A percentile compares a stretch with the other conserved stretches of the same genome.
Evolutionary conservation across 139 green algal species (phyloP).

Genomic region (Zygnema cylindricum): DNA sequence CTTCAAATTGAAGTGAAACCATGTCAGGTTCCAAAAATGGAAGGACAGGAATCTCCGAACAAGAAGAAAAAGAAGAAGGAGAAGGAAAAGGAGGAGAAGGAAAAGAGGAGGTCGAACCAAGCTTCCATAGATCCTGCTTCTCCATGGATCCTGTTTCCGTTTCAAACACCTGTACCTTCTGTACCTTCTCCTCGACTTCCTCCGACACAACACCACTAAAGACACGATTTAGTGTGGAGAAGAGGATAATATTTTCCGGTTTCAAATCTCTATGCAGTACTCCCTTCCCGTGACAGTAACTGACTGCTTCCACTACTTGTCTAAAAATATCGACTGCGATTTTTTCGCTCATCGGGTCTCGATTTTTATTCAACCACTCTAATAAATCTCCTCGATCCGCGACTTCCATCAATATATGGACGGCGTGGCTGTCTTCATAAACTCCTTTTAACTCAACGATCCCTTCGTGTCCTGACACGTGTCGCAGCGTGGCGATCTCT

Average conservation of each 20-base stretch:
- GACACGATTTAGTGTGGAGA: no score
- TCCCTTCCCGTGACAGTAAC: constrained; percentile 77
- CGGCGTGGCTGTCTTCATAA: constrained; percentile 19
- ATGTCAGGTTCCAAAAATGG: no score
- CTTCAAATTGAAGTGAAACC: no score
- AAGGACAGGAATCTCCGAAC: background rate
- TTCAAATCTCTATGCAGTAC: constrained; percentile 83
- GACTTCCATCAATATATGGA: constrained; percentile 79
- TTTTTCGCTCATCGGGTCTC: constrained; percentile 25
- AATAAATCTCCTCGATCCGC: constrained; percentile 95
- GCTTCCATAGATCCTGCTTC: no score
- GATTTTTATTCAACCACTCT: constrained; percentile 83
- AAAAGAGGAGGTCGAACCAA: no score
- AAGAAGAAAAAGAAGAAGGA: background rate
- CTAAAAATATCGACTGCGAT: constrained; percentile 19
- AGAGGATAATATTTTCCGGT: constrained; percentile 50
- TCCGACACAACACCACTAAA: no score
- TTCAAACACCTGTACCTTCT: no score
- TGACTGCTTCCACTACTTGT: constrained; percentile 56
- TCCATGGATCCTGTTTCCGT: background rate
- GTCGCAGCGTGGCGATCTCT: constrained; percentile 92
- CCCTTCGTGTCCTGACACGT: constrained; percentile 80
- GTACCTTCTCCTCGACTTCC: no score
- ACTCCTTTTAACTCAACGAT: constrained; percentile 66
- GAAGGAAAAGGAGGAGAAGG: no score